phyloP scores from a whole-genome alignment of 768 basidiomycete species.

The Termitomyces sp. region DNA sequence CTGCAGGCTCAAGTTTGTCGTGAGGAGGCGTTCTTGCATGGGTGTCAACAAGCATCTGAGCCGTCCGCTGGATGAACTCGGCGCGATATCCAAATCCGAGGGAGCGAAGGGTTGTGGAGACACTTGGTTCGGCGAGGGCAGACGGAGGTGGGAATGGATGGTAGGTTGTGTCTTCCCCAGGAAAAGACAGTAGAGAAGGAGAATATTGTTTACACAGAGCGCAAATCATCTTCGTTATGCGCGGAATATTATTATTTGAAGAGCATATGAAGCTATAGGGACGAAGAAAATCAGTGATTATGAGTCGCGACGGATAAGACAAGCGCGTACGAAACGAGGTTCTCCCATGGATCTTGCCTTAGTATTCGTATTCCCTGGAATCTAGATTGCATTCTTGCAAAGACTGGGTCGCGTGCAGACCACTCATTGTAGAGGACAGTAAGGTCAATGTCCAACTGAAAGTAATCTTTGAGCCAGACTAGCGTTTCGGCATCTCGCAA shows the following conservation, averaged over 20 bases:
- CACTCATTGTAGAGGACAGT: constrained; percentile 70
- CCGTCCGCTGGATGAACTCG: constrained; percentile 80
- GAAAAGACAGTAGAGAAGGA: constrained; percentile 51
- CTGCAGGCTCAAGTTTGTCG: constrained; percentile 41
- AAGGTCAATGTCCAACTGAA: constrained; percentile 81
- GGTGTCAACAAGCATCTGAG: constrained; percentile 66
- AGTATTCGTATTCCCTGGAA: constrained; percentile 84
- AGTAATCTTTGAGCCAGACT: constrained; percentile 79
- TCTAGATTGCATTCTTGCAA: constrained; percentile 55
- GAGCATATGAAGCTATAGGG: constrained; percentile 92
- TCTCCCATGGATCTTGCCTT: constrained; percentile 95
- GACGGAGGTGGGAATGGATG: constrained; percentile 86
- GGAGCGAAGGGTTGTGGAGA: constrained; percentile 61
- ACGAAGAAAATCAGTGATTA: neutral
- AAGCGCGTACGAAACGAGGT: constrained; percentile 78
- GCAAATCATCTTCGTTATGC: constrained; percentile 93
- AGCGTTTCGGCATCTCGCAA: constrained; percentile 61
- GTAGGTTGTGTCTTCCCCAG: constrained; percentile 41
- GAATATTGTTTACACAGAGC: constrained; percentile 78
- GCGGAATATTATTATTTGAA: constrained; percentile 92
- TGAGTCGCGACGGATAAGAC: neutral
- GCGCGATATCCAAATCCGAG: constrained; percentile 97
- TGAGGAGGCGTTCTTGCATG: constrained; percentile 29
- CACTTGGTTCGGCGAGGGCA: constrained; percentile 52
- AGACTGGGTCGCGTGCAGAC: constrained; percentile 71